Conservation (phyloP, 2,329 filamentous ascomycete species). For the Neofusicoccum ribis region DNA sequence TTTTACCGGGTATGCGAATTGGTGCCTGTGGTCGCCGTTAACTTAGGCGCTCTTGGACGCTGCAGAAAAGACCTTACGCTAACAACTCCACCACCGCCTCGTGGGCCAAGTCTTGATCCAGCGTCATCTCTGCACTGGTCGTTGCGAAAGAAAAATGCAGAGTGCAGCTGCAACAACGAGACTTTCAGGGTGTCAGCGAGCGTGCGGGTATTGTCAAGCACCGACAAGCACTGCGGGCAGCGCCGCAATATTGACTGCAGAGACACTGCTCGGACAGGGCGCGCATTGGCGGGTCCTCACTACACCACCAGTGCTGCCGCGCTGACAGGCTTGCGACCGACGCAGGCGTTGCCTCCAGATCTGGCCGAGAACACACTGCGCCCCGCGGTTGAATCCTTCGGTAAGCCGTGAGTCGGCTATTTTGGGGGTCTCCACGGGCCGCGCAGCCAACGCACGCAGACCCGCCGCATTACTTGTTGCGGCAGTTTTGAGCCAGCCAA, state of each 20-base stretch:
- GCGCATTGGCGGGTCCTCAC: background rate
- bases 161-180: background rate
- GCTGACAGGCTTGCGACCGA: background rate
- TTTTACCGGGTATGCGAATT: conserved; percentile 7
- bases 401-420: background rate
- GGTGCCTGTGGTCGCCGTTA: background rate
- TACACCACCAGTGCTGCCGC: background rate
- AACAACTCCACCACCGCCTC: conserved; percentile 7
- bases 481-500: background rate
- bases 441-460: background rate
- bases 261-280: background rate
- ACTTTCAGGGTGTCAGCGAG: background rate
- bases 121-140: background rate
- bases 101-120: conserved; percentile 1
- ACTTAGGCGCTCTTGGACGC: background rate
- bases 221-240: background rate
- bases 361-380: conserved; percentile 1
- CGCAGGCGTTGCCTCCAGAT: background rate
- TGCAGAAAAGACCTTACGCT: background rate
- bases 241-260: conserved; percentile 5
- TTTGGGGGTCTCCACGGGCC: background rate
- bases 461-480: background rate
- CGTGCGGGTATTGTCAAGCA: background rate
- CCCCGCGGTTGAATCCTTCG: background rate
- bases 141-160: background rate